Evolutionary conservation across 2,329 filamentous ascomycete species (phyloP).

Genomic region (Aspergillus vadensis): DNA sequence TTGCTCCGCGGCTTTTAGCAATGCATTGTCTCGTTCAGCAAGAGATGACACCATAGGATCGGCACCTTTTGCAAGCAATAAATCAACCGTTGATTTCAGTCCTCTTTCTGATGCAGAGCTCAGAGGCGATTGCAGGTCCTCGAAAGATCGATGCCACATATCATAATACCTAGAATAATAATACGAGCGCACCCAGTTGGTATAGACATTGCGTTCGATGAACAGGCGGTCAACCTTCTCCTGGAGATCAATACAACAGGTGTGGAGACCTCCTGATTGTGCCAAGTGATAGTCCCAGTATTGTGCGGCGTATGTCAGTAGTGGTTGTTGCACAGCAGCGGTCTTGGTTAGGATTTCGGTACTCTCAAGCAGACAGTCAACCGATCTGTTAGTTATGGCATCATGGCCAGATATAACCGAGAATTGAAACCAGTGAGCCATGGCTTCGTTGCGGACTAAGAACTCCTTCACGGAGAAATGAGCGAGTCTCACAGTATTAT

Average conservation of each 20-base stretch:
- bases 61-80: neutral
- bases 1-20: neutral
- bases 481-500: neutral
- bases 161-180: no score
- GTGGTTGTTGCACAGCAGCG: neutral
- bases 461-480: constrained; percentile 14
- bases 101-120: neutral
- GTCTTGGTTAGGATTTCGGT: neutral
- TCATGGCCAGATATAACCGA: neutral
- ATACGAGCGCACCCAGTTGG: neutral
- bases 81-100: neutral
- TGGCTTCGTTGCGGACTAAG: neutral
- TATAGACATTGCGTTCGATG: neutral
- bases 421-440: neutral
- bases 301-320: neutral
- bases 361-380: neutral
- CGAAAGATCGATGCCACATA: neutral
- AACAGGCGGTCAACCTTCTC: constrained; percentile 1
- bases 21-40: neutral
- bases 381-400: neutral
- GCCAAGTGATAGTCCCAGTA: neutral
- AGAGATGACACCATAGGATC: neutral
- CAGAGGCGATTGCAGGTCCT: neutral
- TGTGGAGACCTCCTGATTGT: neutral
- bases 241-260: neutral